Evolutionary conservation across 805 yeast genomes (phyloP), one percentile per base, ranked within the genome.

Genomic region (Wickerhamomyces subpelliculosus): DNA sequence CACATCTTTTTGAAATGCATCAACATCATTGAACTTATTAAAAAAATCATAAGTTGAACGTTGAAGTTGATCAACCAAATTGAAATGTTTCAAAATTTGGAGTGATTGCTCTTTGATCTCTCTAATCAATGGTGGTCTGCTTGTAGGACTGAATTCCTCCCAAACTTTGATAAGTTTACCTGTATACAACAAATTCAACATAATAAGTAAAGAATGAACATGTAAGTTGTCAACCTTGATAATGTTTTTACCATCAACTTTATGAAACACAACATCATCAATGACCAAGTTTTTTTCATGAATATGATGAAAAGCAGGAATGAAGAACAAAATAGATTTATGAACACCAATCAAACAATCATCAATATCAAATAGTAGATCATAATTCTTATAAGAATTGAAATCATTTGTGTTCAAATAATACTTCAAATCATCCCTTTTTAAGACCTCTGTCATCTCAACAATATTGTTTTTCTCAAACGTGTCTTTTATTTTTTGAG

Each of bases 151-250:
- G 28, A 46, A 60, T n/a, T 53, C 50, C 13, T 62, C 67, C 82
- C 82, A 76, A 9, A 74, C 54, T 30, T 62, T 67, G 5, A 71
- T 30, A 4, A 60, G 52, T 13, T 51, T 48, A 37, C 75, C 76
- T 0, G 80, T 72, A 48, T 79, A 80, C 1, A 75, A 38, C 38
- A 65, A 67, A 48, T 74, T 73, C 6, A 74, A 43, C 8, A 73
- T 49, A 2, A 80, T 58, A 24, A 64, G 54, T 10, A 69, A 35
- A 14, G 66, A 47, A 4, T 45, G 44, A 5, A 50, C 33, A 10
- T 34, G 23, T 3, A 53, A 9, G 24, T 39, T 38, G 5, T 30
- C 62, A 35, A 36, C 42, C 5, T 48, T 42, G 4, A 55, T 44
- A 20, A 67, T 48, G 2, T 42, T 40, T 13, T 46, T 25, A 11